Evolutionary conservation across 345 rosid species (phyloP), one percentile per base, ranked within the genome.

Genomic region (Salix koriyanagi): DNA sequence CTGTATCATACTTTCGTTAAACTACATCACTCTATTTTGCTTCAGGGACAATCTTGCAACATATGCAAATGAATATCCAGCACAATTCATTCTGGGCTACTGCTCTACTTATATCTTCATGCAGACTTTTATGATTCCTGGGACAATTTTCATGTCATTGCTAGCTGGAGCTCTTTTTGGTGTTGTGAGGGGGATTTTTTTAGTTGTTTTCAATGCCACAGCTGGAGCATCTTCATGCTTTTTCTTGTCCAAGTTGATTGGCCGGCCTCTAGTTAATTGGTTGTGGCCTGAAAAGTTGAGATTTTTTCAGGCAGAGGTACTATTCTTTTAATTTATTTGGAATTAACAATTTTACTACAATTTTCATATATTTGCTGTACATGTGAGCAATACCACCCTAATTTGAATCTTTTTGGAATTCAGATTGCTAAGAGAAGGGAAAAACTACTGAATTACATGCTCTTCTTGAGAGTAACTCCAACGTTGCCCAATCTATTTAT

Each of bases 101-200:
- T 93, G 97, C 84, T 88, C 99, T 5, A 96, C 94, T 1, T 96
- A 96, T 83, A 93, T 96, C 81, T 96, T 96, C 87, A 96, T 93
- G 99, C 99, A 96, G 87, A 96, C 99, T 25, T 96, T 96, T 75
- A 96, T 96, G 99, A 96, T 96, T 73, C 99, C 99, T 14, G 99
- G 99, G 82, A 96, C 99, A 25, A 91, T 96, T 87, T 96, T 96
- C 86, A 91, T 96, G 99, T 96, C 99, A 61, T 74, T 93, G 79
- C 93, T 96, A 16, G 99, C 99, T 39, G 99, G 99, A 76, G 99
- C 99, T 64, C 97, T 96, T 76, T 96, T 91, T 79, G 99, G 99
- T 0, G 94, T 92, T 60, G 68, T 92, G 46, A 89, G 92, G 87
- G 99, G 98, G 72, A 88, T 96, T 77, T 34, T 96, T 83, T 82